phyloP scores from a whole-genome alignment of 176 grass and related monocot genomes.

The Alopecurus myosuroides region DNA sequence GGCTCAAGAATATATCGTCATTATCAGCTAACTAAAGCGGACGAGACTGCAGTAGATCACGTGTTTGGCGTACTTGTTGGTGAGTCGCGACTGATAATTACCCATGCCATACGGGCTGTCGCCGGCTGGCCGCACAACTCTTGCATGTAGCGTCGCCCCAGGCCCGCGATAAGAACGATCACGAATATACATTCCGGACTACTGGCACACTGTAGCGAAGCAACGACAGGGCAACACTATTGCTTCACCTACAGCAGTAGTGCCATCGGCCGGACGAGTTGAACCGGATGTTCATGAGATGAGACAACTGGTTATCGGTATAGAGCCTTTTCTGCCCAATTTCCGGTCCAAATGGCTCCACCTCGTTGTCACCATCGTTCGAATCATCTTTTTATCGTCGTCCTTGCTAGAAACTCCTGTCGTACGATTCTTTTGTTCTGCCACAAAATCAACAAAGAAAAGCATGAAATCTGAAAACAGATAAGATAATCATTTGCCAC shows the following conservation, averaged over 20 bases:
- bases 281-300: background rate
- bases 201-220: background rate
- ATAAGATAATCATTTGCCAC: background rate
- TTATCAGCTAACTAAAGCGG: background rate
- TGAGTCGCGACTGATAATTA: no score
- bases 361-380: background rate
- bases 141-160: background rate
- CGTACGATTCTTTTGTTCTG: background rate
- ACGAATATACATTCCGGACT: background rate
- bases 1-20: background rate
- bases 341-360: background rate
- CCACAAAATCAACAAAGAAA: background rate
- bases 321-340: background rate
- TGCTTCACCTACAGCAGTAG: background rate
- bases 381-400: background rate
- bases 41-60: no score
- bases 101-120: no score
- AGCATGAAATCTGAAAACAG: background rate
- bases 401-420: background rate
- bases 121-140: background rate
- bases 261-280: background rate
- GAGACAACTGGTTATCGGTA: background rate
- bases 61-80: no score
- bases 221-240: background rate
- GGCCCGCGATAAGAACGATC: background rate